Evolutionary conservation across 139 green algal genomes (phyloP).

Genomic region (Pedinophyceae sp.): DNA sequence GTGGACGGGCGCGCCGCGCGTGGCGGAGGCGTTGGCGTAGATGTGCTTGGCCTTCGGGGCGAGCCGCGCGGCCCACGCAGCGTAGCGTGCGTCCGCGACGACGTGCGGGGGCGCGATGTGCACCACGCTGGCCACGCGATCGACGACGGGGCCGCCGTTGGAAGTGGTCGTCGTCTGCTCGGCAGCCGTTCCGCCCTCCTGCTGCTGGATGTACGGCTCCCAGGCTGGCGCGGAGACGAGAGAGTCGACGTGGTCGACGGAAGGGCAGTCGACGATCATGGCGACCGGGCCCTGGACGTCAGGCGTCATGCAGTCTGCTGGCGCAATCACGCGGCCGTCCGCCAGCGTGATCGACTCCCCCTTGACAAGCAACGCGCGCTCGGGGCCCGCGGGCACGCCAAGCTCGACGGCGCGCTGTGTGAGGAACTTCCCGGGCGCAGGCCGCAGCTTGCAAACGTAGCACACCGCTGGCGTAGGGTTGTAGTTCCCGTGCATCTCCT

Average conservation of each 20-base stretch:
- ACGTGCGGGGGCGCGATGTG: constrained; percentile 41
- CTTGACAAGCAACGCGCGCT: constrained; percentile 50
- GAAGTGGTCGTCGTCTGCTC: too few relatives aligned
- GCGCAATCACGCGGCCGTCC: constrained; percentile 26
- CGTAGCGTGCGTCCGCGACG: constrained; percentile 16
- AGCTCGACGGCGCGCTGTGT: constrained; percentile 50
- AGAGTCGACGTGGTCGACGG: constrained; percentile 16
- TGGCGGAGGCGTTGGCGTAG: constrained; percentile 1
- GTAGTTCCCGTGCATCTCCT: too few relatives aligned
- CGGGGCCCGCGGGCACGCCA: constrained; percentile 46
- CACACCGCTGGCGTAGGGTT: too few relatives aligned
- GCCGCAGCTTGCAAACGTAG: constrained; percentile 58
- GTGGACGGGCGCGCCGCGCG: constrained; percentile 7
- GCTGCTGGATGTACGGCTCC: not conserved
- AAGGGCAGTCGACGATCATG: constrained; percentile 76
- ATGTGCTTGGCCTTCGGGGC: constrained; percentile 9
- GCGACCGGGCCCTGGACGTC: constrained; percentile 42
- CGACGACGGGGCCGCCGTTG: too few relatives aligned
- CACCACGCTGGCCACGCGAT: constrained; percentile 32
- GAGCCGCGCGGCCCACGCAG: constrained; percentile 18
- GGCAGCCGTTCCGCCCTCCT: too few relatives aligned
- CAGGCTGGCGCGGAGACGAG: constrained; percentile 10
- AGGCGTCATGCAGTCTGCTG: constrained; percentile 51
- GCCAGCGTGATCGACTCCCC: constrained; percentile 44
- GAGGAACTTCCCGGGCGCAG: constrained; percentile 73